Conservation (phyloP, 2,329 filamentous ascomycete genomes). For the Pseudogymnoascus sp. region DNA sequence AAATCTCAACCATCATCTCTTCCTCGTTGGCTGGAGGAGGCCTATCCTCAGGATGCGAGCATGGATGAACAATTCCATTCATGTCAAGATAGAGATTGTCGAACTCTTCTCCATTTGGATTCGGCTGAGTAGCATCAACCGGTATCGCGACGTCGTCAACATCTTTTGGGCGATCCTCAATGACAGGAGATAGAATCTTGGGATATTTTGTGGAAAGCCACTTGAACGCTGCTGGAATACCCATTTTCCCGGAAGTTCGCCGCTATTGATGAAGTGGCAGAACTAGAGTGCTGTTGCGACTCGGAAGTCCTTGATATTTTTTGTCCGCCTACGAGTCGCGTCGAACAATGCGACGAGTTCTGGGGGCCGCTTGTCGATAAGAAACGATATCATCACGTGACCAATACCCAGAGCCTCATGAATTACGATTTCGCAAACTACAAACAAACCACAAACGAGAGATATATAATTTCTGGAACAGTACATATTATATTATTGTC, state of each 20-base stretch:
- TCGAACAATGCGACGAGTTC: background rate
- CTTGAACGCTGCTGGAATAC: constrained; percentile 74
- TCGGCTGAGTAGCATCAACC: constrained; percentile 72
- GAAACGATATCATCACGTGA: constrained; percentile 2
- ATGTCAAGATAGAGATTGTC: constrained; percentile 98
- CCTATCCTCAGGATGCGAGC: constrained; percentile 90
- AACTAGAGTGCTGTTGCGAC: constrained; percentile 7
- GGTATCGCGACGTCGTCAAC: constrained; percentile 80
- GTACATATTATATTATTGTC: background rate
- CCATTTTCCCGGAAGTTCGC: constrained; percentile 47
- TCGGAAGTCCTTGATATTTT: constrained; percentile 7
- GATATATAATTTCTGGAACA: background rate
- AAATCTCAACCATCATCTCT: constrained; percentile 99
- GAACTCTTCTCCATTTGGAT: constrained; percentile 95
- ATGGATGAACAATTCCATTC: constrained; percentile 99
- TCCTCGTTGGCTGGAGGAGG: constrained; percentile 88
- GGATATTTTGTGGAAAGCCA: constrained; percentile 96
- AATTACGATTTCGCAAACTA: background rate
- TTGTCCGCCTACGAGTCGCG: background rate
- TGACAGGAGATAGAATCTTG: constrained; percentile 87
- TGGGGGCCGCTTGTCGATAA: constrained; percentile 2
- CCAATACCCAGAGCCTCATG: background rate
- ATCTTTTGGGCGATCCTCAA: constrained; percentile 73
- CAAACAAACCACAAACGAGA: background rate
- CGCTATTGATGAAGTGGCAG: background rate